Evolutionary conservation across 345 rosid species (phyloP).

Genomic region (Cardamine chenopodiifolia): DNA sequence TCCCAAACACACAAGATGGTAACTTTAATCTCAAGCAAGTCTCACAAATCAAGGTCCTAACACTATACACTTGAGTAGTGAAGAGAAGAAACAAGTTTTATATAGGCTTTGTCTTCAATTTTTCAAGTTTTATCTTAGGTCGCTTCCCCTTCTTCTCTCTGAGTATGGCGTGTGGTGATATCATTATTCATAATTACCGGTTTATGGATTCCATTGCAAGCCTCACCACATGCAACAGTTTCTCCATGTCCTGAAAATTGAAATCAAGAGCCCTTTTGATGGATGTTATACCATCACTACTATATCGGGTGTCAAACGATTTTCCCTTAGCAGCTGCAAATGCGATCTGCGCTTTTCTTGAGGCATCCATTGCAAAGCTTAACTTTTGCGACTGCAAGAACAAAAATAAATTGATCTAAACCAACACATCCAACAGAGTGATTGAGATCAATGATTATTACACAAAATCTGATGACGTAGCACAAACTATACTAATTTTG

Average conservation of each 20-base stretch:
- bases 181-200: constrained; percentile 42
- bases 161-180: constrained; percentile 7
- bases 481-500: neutral
- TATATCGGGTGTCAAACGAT: constrained; percentile 46
- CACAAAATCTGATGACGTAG: constrained; percentile 2
- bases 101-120: constrained; percentile 13
- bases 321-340: constrained; percentile 61
- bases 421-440: constrained; percentile 5
- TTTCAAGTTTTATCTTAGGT: constrained; percentile 4
- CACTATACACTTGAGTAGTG: constrained; percentile 8
- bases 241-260: constrained; percentile 87
- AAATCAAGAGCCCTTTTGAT: constrained; percentile 90
- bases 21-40: constrained; percentile 6
- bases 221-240: constrained; percentile 72
- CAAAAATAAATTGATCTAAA: constrained; percentile 4
- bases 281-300: constrained; percentile 58
- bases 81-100: constrained; percentile 8
- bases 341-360: constrained; percentile 76
- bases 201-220: constrained; percentile 78
- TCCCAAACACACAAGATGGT: constrained; percentile 6
- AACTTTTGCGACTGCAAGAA: constrained; percentile 68
- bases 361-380: constrained; percentile 89
- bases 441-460: neutral
- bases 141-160: constrained; percentile 1
- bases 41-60: constrained; percentile 30